These are phyloP conservation scores for Imleria badia DNA, from an alignment of 768 basidiomycete species.

Conservation along the genomic window DNA sequence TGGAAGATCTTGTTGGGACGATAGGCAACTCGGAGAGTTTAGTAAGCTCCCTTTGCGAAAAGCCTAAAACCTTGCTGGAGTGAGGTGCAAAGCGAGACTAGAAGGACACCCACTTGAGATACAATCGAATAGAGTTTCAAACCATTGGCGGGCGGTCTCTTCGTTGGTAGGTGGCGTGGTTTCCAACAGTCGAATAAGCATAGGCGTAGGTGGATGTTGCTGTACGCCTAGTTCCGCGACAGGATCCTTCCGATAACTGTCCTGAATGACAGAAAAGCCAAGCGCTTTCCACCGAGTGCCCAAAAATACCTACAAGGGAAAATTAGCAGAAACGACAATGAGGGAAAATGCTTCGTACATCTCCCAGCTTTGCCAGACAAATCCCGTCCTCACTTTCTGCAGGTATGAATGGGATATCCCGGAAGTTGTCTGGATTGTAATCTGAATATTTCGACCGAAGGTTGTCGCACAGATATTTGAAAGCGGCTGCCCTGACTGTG, in stretches of 20 bases:
- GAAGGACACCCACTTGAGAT: constrained; percentile 46
- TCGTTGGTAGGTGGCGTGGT: constrained; percentile 52
- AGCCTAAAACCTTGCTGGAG: constrained; percentile 41
- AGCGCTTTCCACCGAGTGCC: constrained; percentile 47
- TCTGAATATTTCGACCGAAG: background rate
- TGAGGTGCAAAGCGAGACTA: background rate
- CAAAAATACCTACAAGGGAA: constrained; percentile 1
- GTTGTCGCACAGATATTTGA: constrained; percentile 62
- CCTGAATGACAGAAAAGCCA: constrained; percentile 69
- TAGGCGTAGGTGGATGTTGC: constrained; percentile 60
- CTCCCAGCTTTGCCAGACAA: background rate
- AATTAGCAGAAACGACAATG: background rate
- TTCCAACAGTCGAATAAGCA: constrained; percentile 55
- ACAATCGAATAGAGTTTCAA: constrained; percentile 58
- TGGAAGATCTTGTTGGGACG: constrained; percentile 34
- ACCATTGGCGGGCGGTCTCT: constrained; percentile 59
- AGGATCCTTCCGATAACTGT: constrained; percentile 46
- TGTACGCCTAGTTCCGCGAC: constrained; percentile 60
- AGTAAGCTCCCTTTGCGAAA: constrained; percentile 50
- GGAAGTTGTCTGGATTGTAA: constrained; percentile 52
- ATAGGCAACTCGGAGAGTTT: constrained; percentile 55
- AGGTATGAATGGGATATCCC: background rate
- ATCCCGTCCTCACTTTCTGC: background rate
- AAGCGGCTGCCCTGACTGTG: constrained; percentile 50
- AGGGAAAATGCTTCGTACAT: constrained; percentile 9